Evolutionary conservation across 371 early-diverging fungal genomes (phyloP).

Genomic region (Rhizomucor miehei): DNA sequence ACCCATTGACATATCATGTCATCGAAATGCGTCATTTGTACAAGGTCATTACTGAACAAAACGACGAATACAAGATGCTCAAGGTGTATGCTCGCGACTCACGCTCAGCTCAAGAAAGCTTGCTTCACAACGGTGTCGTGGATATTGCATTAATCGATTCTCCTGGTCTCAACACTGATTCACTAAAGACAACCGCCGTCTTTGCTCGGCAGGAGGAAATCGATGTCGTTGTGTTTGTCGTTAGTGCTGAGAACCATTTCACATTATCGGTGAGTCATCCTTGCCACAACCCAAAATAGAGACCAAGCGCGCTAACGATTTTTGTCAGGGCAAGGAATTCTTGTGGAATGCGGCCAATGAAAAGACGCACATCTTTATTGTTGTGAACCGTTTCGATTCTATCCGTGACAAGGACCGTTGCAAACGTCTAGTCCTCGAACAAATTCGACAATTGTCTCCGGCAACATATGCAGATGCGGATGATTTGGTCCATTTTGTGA

Average conservation of each 20-base stretch:
- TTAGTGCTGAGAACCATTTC: conserved; percentile 98
- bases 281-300: too few species aligned
- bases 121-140: conserved; percentile 89
- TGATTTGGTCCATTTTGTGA: conserved; percentile 95
- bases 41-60: conserved; percentile 57
- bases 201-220: conserved; percentile 98
- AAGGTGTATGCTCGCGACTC: conserved; percentile 84
- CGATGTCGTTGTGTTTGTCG: conserved; percentile 97
- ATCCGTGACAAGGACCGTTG: conserved; percentile 94
- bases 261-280: conserved; percentile 81
- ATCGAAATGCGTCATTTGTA: conserved; percentile 62
- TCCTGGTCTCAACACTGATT: conserved; percentile 96
- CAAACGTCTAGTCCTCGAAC: conserved; percentile 85
- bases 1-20: conserved; percentile 68
- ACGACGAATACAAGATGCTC: conserved; percentile 74
- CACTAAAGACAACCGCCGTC: conserved; percentile 90
- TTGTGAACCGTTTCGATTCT: conserved; percentile 94
- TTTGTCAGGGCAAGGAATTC: conserved; percentile 85
- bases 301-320: not conserved
- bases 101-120: conserved; percentile 55
- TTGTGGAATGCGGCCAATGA: conserved; percentile 92
- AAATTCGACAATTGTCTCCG: conserved; percentile 90
- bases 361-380: conserved; percentile 96
- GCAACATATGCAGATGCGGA: conserved; percentile 86
- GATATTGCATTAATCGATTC: conserved; percentile 96